Conservation (phyloP, 2,329 filamentous ascomycete species). For the Albophoma yamanashiensis region DNA sequence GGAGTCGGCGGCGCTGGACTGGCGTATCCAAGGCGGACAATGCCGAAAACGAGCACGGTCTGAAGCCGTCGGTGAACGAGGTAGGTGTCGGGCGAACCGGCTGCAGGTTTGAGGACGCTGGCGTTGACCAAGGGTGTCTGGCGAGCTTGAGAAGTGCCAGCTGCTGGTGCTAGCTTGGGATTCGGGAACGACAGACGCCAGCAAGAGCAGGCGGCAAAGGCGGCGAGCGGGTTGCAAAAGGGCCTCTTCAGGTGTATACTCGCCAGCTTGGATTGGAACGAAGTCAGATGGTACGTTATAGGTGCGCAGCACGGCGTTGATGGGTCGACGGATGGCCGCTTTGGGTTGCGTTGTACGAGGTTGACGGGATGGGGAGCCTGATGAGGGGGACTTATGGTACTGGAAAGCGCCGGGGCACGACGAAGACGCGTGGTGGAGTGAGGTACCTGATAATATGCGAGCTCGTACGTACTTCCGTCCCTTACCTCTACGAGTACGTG, state of each 20-base stretch:
- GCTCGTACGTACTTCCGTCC: too few relatives aligned
- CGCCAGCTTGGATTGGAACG: background rate
- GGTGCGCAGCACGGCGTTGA: background rate
- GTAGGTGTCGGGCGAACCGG: background rate
- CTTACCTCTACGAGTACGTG: too few relatives aligned
- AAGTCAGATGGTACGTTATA: background rate
- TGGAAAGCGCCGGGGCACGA: background rate
- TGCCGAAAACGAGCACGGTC: background rate
- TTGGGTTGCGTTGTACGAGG: background rate
- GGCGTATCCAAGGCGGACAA: slow-evolving; percentile 4
- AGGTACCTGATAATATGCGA: too few relatives aligned
- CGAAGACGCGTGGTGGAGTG: too few relatives aligned
- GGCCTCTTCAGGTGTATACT: background rate
- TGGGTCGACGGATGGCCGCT: background rate
- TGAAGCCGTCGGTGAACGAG: background rate
- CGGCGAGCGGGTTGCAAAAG: background rate
- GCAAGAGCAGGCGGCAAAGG: background rate
- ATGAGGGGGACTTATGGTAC: background rate
- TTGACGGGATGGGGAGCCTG: background rate
- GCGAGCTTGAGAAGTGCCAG: background rate
- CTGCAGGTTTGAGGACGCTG: background rate
- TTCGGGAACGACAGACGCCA: background rate
- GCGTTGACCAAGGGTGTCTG: background rate
- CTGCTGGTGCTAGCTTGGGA: background rate
- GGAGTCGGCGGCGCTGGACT: slow-evolving; percentile 17